Percentiles rank a stretch among this genome's conserved stretches.
phyloP scores from a whole-genome alignment of 2,329 filamentous ascomycete genomes.

The Penicillium sp. region DNA sequence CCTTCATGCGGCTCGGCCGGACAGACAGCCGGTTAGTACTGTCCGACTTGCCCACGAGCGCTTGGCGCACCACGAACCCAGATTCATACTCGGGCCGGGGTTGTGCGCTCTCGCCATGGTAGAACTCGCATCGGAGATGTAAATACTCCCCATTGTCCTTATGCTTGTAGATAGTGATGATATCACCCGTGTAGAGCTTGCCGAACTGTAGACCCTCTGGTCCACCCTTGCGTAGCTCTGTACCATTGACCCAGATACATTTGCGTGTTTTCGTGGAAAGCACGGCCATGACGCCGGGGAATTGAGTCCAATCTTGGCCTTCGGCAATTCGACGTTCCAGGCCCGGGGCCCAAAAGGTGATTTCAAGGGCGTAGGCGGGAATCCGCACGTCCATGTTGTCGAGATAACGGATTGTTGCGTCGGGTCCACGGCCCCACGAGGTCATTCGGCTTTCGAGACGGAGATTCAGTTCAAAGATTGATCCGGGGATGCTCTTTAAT shows the following conservation, averaged over 20 bases:
- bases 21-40: conserved; percentile 35
- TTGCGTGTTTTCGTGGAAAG: conserved; percentile 79
- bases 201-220: conserved; percentile 63
- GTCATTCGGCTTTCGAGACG: conserved; percentile 70
- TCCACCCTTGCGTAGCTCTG: conserved; percentile 62
- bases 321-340: conserved; percentile 66
- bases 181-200: conserved; percentile 76
- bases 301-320: conserved; percentile 61
- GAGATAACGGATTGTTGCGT: conserved; percentile 72
- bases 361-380: conserved; percentile 79
- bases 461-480: conserved; percentile 68
- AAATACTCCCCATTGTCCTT: conserved; percentile 42
- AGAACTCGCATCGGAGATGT: conserved; percentile 54
- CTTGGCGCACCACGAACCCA: conserved; percentile 49
- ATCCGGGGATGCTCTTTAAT: conserved; percentile 69
- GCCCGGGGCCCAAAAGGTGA: conserved; percentile 74
- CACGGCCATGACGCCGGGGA: conserved; percentile 68
- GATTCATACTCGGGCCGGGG: conserved; percentile 49
- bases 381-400: conserved; percentile 71
- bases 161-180: conserved; percentile 72
- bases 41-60: conserved; percentile 40
- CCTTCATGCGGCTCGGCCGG: conserved; percentile 22
- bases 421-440: conserved; percentile 75
- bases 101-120: conserved; percentile 52
- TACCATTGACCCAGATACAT: conserved; percentile 78